Evolutionary conservation across 139 green algal species (phyloP).

Genomic region (Coelastrella sp.): DNA sequence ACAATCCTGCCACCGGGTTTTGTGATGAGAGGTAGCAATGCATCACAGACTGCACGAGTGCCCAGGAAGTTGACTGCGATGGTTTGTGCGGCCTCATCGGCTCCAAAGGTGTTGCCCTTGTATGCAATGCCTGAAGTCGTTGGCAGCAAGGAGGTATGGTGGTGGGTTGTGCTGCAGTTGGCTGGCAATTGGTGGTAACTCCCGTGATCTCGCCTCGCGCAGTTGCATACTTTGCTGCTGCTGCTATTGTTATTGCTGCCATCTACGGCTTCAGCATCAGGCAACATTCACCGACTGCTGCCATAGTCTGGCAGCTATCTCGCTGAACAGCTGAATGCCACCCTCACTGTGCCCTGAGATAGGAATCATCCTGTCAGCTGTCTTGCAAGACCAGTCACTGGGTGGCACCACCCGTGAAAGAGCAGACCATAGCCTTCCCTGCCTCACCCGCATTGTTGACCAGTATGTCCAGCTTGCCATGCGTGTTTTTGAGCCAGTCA

Average conservation of each 20-base stretch:
- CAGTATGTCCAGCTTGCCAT: slow-evolving; percentile 61
- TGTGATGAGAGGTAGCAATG: slow-evolving; percentile 57
- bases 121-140: slow-evolving; percentile 71
- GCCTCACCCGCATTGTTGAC: slow-evolving; percentile 54
- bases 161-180: too few species aligned
- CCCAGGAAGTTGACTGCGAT: slow-evolving; percentile 67
- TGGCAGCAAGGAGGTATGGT: neutral
- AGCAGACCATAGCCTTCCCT: neutral
- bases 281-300: too few species aligned
- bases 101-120: slow-evolving; percentile 80
- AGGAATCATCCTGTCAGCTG: neutral
- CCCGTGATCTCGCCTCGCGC: too few species aligned
- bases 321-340: too few species aligned
- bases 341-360: too few species aligned
- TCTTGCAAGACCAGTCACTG: neutral
- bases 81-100: slow-evolving; percentile 67
- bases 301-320: too few species aligned
- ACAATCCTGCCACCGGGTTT: slow-evolving; percentile 59
- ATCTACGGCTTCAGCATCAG: too few species aligned
- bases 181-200: too few species aligned
- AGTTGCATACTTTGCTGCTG: too few species aligned
- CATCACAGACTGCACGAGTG: slow-evolving; percentile 54
- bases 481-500: slow-evolving; percentile 53
- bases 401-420: neutral
- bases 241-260: too few species aligned